Evolutionary conservation across 306 rosid genomes (phyloP), one percentile per base, ranked within the genome.

Genomic region (Prunus armeniaca): DNA sequence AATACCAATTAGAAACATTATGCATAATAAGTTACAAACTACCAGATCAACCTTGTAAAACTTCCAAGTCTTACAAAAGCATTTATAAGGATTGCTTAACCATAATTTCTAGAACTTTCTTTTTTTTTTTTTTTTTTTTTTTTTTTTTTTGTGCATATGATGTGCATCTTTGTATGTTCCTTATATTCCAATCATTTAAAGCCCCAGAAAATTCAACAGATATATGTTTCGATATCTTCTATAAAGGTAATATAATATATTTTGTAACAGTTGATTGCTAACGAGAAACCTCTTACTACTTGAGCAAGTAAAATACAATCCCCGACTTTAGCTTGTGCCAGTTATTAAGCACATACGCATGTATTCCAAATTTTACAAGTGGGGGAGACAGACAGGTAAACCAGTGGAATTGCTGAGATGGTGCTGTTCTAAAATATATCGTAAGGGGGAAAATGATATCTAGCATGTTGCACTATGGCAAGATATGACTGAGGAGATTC

Each of bases 121-220:
- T 0, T 20, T 2, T 2, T n/a, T 20, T 18, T 9, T 8, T 2
- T n/a, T n/a, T 1, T 2, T n/a, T 9, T 18, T n/a, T n/a, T 2
- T 9, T 12, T 55, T 9, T 18, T n/a, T n/a, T 2, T 9, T 12
- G n/a, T 4, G 25, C 20, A 45, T 12, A 19, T 28, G 41, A 67
- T 45, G 25, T 43, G 30, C 25, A 17, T 19, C 60, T 17, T 38
- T 38, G 43, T 38, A 6, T 6, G 43, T 38, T 7, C 9, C 43
- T 38, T 38, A 38, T 38, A 38, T 38, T 38, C 43, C 43, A 38
- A 38, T 38, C 52, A 11, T 47, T 47, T 47, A 47, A 47, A 12
- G 12, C 52, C 52, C 15, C 52, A 12, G 17, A 47, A 47, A 11
- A 47, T 47, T 13, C 15, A 47, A 13, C 12, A 12, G 15, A 47